Conservation (phyloP, 371 early-diverging fungal genomes). For the Mucor saturninus region DNA sequence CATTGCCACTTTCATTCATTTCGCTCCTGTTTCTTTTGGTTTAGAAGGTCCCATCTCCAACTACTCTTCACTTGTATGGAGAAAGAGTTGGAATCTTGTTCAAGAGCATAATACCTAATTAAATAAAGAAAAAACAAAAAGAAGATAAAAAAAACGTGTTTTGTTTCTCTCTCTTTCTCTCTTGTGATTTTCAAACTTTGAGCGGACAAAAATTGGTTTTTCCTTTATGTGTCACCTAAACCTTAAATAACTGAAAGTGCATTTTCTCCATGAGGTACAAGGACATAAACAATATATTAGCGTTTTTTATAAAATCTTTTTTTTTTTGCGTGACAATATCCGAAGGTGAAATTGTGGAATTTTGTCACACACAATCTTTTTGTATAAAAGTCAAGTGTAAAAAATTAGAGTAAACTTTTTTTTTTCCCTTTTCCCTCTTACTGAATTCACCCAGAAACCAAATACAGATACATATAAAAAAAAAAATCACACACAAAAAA, state of each 20-base stretch:
- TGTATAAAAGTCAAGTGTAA: too few species aligned
- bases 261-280: not conserved
- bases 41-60: constrained; percentile 74
- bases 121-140: not conserved
- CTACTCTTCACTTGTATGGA: constrained; percentile 56
- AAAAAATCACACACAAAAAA: too few species aligned
- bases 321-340: too few species aligned
- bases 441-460: not conserved
- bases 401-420: not conserved
- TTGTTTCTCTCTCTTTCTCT: not conserved
- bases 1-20: constrained; percentile 68
- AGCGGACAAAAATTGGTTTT: too few species aligned
- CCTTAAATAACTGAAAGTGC: not conserved
- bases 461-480: not conserved
- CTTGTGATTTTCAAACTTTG: too few species aligned
- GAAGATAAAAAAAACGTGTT: not conserved
- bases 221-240: too few species aligned
- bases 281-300: not conserved
- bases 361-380: too few species aligned
- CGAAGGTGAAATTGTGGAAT: too few species aligned
- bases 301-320: too few species aligned
- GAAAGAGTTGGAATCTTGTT: constrained; percentile 60
- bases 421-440: constrained; percentile 10
- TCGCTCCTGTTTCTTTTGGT: constrained; percentile 89
- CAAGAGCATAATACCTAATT: constrained; percentile 30